These are phyloP conservation scores for Trypanosoma platydactyli DNA, from an alignment of 208 protist genomes.

Conservation along the genomic window DNA sequence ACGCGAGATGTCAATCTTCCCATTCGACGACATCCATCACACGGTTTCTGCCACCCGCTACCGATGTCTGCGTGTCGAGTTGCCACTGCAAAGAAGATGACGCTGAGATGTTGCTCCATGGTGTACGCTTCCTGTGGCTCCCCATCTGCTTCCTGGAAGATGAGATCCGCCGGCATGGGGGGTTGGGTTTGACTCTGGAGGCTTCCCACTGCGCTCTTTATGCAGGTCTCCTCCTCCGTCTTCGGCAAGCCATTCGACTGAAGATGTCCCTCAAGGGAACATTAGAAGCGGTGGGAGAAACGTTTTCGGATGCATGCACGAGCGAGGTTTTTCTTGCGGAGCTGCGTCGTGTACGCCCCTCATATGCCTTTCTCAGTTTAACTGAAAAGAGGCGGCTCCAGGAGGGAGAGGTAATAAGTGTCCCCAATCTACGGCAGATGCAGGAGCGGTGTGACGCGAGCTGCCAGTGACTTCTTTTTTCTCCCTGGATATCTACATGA, in stretches of 20 bases:
- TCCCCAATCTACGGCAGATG: slow-evolving; percentile 1
- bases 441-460: slow-evolving; percentile 25
- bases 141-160: slow-evolving; percentile 24
- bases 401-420: slow-evolving; percentile 7
- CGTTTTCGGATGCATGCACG: neutral
- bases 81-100: slow-evolving; percentile 20
- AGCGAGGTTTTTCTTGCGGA: slow-evolving; percentile 20
- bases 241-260: slow-evolving; percentile 21
- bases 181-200: neutral
- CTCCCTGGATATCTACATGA: neutral
- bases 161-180: slow-evolving; percentile 19
- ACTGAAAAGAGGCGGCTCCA: slow-evolving; percentile 13
- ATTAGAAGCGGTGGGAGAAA: neutral
- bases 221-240: slow-evolving; percentile 18
- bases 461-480: slow-evolving; percentile 1
- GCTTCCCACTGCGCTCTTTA: slow-evolving; percentile 17
- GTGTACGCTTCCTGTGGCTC: slow-evolving; percentile 33
- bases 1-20: neutral
- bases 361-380: slow-evolving; percentile 26
- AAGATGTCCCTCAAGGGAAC: slow-evolving; percentile 12
- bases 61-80: neutral
- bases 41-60: neutral
- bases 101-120: slow-evolving; percentile 13
- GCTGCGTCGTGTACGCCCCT: slow-evolving; percentile 22
- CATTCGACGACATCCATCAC: neutral